These are phyloP conservation scores for Malus hybrid DNA, from an alignment of 331 rosid genomes.

Conservation along the genomic window DNA sequence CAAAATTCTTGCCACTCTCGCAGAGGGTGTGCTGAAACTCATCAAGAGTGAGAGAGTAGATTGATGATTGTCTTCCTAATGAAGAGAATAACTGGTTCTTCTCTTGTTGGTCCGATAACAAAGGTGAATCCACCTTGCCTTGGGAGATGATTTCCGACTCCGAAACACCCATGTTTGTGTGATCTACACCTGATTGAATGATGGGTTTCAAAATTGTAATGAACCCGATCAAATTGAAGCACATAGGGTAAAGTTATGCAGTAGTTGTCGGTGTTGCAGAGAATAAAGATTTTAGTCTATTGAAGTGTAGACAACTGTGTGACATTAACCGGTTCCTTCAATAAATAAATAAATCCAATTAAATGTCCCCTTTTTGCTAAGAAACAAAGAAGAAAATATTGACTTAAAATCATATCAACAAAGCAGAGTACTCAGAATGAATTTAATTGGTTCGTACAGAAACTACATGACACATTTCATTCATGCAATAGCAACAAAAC, in stretches of 20 bases:
- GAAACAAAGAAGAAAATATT: neutral
- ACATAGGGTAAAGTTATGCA: neutral
- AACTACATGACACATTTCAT: neutral
- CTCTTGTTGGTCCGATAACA: slow-evolving; percentile 13
- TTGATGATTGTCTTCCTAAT: slow-evolving; percentile 70
- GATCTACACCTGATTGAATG: neutral
- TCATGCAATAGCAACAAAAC: neutral
- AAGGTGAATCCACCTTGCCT: slow-evolving; percentile 34
- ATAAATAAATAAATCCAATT: neutral
- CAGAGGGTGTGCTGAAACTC: slow-evolving; percentile 75
- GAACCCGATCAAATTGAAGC: neutral
- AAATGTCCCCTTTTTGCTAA: neutral
- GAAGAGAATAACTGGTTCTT: slow-evolving; percentile 25
- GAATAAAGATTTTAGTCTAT: neutral
- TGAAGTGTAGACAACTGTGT: neutral
- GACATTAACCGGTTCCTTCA: neutral
- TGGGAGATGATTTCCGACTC: slow-evolving; percentile 44
- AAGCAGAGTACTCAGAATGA: neutral
- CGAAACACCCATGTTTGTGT: slow-evolving; percentile 31
- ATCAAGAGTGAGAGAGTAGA: slow-evolving; percentile 80
- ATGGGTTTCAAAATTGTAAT: neutral
- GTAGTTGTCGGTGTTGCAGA: neutral
- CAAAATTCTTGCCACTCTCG: slow-evolving; percentile 73
- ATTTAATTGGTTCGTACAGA: neutral
- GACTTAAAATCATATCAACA: neutral